These are phyloP conservation scores for Taiozyma onychis DNA, from an alignment of 1,139 yeast genomes.

Conservation along the genomic window DNA sequence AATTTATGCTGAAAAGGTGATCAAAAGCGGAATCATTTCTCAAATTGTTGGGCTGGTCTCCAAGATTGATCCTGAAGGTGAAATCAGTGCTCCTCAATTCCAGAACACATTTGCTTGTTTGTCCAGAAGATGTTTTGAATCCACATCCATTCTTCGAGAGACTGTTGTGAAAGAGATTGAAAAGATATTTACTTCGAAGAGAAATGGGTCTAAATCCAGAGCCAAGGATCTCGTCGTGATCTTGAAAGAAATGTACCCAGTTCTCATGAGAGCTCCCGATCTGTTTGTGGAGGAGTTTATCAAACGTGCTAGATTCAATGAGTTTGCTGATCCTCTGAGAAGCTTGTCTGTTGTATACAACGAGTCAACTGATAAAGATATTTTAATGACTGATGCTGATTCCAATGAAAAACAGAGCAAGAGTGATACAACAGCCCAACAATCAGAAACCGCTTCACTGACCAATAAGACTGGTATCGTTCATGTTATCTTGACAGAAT, in stretches of 20 bases:
- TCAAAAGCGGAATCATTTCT: slow-evolving; percentile 38
- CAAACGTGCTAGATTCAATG: slow-evolving; percentile 42
- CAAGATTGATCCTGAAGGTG: slow-evolving; percentile 18
- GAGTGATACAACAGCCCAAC: neutral
- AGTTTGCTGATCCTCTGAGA: slow-evolving; percentile 38
- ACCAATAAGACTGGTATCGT: slow-evolving; percentile 52
- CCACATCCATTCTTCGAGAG: slow-evolving; percentile 41
- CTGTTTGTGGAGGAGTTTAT: slow-evolving; percentile 49
- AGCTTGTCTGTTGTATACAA: slow-evolving; percentile 21
- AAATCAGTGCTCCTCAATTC: slow-evolving; percentile 6
- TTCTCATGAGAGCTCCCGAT: slow-evolving; percentile 55
- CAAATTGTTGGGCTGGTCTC: slow-evolving; percentile 29
- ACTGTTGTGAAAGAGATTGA: slow-evolving; percentile 46
- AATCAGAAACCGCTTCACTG: slow-evolving; percentile 8
- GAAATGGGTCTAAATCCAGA: slow-evolving; percentile 25
- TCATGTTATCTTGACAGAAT: slow-evolving; percentile 53
- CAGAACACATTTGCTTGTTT: slow-evolving; percentile 40
- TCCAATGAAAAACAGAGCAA: slow-evolving; percentile 5
- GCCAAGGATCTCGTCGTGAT: slow-evolving; percentile 45
- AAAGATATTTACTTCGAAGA: slow-evolving; percentile 31
- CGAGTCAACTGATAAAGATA: slow-evolving; percentile 29
- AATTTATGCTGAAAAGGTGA: slow-evolving; percentile 33
- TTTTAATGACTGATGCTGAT: slow-evolving; percentile 32
- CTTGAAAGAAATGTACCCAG: slow-evolving; percentile 48
- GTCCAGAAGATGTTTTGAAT: slow-evolving; percentile 68